Evolutionary conservation across 768 basidiomycete genomes (phyloP).

Genomic region (Hypholoma sublateritium): DNA sequence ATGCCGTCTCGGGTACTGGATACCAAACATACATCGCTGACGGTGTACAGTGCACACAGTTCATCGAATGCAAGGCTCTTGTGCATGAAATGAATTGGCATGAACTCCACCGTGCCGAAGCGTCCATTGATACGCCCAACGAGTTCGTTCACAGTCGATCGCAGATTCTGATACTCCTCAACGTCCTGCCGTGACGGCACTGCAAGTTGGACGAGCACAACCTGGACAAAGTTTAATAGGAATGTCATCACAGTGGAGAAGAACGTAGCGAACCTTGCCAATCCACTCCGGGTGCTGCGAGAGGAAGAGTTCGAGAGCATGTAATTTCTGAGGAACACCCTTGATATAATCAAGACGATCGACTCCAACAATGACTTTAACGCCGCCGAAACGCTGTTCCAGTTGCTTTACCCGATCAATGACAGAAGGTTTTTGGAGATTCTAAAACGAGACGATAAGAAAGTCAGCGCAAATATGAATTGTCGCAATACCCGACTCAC

Average conservation of each 20-base stretch:
- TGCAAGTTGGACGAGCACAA: slow-evolving; percentile 94
- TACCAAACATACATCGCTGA: slow-evolving; percentile 95
- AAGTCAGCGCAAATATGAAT: slow-evolving; percentile 3
- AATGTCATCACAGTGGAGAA: slow-evolving; percentile 1
- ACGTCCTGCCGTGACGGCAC: slow-evolving; percentile 98
- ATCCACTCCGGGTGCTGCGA: slow-evolving; percentile 99
- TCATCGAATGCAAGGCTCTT: slow-evolving; percentile 92
- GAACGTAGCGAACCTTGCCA: slow-evolving; percentile 65
- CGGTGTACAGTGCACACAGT: slow-evolving; percentile 94
- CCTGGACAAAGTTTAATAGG: slow-evolving; percentile 39
- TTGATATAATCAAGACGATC: slow-evolving; percentile 99
- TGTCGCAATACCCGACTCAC: slow-evolving; percentile 34
- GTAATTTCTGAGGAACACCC: slow-evolving; percentile 97
- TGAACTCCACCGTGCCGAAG: slow-evolving; percentile 98
- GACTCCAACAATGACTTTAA: slow-evolving; percentile 97
- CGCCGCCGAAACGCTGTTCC: slow-evolving; percentile 88
- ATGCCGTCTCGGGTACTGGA: slow-evolving; percentile 96
- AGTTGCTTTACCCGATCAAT: slow-evolving; percentile 76
- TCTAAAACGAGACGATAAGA: slow-evolving; percentile 41
- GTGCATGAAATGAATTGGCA: slow-evolving; percentile 99
- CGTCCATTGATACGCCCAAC: slow-evolving; percentile 98
- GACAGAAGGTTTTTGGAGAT: slow-evolving; percentile 79
- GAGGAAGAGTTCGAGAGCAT: slow-evolving; percentile 95
- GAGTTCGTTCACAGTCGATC: slow-evolving; percentile 94
- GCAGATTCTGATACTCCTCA: slow-evolving; percentile 97